These are phyloP conservation scores for Boletus reticulatus DNA, from an alignment of 768 basidiomycete species.

Conservation along the genomic window DNA sequence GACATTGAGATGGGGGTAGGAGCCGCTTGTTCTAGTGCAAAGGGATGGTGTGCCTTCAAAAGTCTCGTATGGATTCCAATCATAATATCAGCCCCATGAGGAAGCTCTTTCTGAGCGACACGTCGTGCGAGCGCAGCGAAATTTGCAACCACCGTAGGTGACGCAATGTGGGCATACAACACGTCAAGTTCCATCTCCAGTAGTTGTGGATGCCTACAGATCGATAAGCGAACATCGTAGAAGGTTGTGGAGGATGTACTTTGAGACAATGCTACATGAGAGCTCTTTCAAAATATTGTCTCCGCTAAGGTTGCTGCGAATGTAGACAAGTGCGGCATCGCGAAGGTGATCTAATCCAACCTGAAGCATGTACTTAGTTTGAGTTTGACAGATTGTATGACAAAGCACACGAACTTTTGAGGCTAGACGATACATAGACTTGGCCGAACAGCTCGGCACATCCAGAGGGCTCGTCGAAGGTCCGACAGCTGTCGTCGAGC, in stretches of 20 bases:
- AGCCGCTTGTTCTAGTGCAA: too few species aligned
- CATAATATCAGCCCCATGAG: constrained; percentile 21
- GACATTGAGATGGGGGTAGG: too few species aligned
- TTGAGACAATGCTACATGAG: constrained; percentile 15
- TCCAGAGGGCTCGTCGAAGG: too few species aligned
- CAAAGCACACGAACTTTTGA: too few species aligned
- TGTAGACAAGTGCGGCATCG: too few species aligned
- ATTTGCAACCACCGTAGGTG: constrained; percentile 5
- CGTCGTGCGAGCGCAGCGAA: constrained; percentile 8
- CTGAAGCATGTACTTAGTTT: too few species aligned
- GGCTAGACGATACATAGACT: too few species aligned
- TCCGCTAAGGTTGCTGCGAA: constrained; percentile 9
- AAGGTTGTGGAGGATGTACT: constrained; percentile 1
- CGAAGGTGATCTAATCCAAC: too few species aligned
- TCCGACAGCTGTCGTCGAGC: too few species aligned
- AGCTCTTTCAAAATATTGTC: constrained; percentile 21
- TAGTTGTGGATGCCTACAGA: constrained; percentile 9
- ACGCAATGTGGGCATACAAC: constrained; percentile 12
- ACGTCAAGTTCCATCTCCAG: constrained; percentile 23
- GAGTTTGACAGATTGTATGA: too few species aligned
- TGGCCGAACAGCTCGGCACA: too few species aligned
- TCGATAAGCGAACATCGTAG: not conserved
- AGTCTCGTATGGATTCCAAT: constrained; percentile 18
- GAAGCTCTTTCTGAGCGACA: constrained; percentile 13
- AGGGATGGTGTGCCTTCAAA: constrained; percentile 4